Conservation (phyloP, 2,329 filamentous ascomycete species). For the Alternaria dauci region DNA sequence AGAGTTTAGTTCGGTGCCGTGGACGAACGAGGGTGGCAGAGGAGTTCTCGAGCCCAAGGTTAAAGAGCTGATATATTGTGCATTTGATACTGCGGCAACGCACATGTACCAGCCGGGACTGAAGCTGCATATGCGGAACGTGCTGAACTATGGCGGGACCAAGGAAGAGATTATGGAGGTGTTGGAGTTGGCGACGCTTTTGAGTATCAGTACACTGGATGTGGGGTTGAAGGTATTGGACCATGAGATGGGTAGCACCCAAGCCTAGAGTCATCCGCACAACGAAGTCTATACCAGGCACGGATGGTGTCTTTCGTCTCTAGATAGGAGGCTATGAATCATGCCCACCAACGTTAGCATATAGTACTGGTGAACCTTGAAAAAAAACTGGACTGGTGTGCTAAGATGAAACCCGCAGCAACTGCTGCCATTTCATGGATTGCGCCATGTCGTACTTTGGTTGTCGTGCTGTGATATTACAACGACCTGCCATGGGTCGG, state of each 20-base stretch:
- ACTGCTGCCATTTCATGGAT: neutral
- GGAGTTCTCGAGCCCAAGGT: slow-evolving; percentile 56
- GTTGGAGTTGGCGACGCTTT: slow-evolving; percentile 54
- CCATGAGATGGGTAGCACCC: slow-evolving; percentile 21
- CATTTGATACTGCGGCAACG: slow-evolving; percentile 58
- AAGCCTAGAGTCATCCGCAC: neutral
- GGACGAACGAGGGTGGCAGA: slow-evolving; percentile 41
- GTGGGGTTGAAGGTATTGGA: slow-evolving; percentile 36
- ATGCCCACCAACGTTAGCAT: neutral
- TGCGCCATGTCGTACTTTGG: neutral
- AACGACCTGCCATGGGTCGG: neutral
- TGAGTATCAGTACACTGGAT: slow-evolving; percentile 45
- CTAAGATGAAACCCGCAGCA: neutral
- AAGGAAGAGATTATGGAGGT: slow-evolving; percentile 60
- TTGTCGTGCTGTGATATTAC: neutral
- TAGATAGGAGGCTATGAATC: neutral
- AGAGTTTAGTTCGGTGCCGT: slow-evolving; percentile 57
- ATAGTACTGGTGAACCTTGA: too few relatives aligned
- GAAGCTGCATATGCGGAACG: slow-evolving; percentile 61
- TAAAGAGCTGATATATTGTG: slow-evolving; percentile 60
- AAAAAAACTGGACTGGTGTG: too few relatives aligned
- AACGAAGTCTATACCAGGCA: too few relatives aligned
- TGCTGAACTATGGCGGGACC: slow-evolving; percentile 56
- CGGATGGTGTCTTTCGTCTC: neutral
- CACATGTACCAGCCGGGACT: slow-evolving; percentile 59